These are phyloP conservation scores for Aureobasidium melanogenum DNA, from an alignment of 2,329 filamentous ascomycete species.

Conservation along the genomic window DNA sequence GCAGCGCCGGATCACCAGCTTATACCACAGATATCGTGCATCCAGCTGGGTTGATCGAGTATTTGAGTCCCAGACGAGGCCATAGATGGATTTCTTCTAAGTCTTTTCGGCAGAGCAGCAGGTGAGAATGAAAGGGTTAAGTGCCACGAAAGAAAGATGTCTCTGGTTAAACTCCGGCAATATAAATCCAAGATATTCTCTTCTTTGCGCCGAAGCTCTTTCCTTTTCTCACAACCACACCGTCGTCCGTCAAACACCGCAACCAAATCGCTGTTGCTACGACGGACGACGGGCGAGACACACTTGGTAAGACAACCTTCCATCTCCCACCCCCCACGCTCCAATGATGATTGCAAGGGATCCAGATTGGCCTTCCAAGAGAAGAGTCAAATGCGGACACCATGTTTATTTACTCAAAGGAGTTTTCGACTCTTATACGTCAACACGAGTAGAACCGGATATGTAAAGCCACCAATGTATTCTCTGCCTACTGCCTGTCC, in stretches of 20 bases:
- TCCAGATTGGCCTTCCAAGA: not conserved
- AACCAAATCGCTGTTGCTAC: not conserved
- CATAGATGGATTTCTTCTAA: too few species aligned
- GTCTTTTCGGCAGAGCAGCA: too few species aligned
- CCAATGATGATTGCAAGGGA: constrained; percentile 10
- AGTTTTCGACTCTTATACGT: too few species aligned
- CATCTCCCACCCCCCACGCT: not conserved
- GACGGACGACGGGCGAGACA: not conserved
- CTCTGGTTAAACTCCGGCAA: not conserved
- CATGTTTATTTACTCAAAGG: not conserved
- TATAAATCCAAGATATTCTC: not conserved
- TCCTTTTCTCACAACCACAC: not conserved
- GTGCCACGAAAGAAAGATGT: not conserved
- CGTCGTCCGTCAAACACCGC: not conserved
- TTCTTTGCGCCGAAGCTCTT: not conserved
- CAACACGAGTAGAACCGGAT: too few species aligned
- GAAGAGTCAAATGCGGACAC: not conserved
- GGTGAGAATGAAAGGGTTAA: not conserved
- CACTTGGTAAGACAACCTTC: not conserved
- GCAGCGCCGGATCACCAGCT: too few species aligned
- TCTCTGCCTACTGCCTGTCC: too few species aligned
- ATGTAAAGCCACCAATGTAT: too few species aligned
- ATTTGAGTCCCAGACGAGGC: too few species aligned
- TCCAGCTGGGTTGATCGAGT: too few species aligned
- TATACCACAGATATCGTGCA: too few species aligned